Percentiles rank a stretch among this genome's conserved stretches.
Conservation (phyloP, 1,284 basidiomycete genomes). For the Puccinia horiana region DNA sequence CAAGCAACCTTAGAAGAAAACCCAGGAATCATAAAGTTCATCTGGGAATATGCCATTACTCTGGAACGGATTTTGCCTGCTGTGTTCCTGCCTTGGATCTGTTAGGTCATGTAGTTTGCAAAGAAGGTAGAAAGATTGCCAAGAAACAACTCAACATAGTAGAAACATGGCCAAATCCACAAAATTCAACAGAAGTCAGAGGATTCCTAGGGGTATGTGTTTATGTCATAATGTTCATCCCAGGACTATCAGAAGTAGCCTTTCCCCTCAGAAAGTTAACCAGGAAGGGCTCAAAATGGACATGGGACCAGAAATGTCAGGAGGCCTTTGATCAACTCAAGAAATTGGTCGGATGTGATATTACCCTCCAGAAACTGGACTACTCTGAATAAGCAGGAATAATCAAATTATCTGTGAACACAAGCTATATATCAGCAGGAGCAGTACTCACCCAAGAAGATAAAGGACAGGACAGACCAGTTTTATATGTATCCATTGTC, state of each 20-base stretch:
- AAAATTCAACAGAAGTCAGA: conserved; percentile 1
- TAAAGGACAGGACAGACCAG: too few species aligned
- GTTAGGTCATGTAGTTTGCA: conserved; percentile 12
- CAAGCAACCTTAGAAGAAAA: background rate
- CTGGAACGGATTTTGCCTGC: conserved; percentile 16
- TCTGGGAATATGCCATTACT: conserved; percentile 27
- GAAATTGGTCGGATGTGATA: background rate
- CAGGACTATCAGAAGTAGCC: background rate
- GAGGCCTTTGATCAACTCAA: background rate
- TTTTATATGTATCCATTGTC: too few species aligned
- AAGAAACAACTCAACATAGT: conserved; percentile 12
- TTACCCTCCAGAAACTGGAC: background rate
- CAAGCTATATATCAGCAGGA: background rate
- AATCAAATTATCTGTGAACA: background rate
- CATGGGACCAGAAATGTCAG: conserved; percentile 12
- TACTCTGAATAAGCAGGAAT: background rate
- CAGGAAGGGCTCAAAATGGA: background rate
- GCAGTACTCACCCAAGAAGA: background rate
- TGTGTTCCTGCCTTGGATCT: conserved; percentile 15
- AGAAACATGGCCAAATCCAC: background rate
- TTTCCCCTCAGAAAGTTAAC: conserved; percentile 25
- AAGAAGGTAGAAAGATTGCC: background rate
- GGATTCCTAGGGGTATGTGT: conserved; percentile 21
- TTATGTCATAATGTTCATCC: conserved; percentile 33
- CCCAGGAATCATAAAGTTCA: conserved; percentile 9